These are phyloP conservation scores for Suillus paluster DNA, from an alignment of 768 basidiomycete genomes.

Conservation along the genomic window DNA sequence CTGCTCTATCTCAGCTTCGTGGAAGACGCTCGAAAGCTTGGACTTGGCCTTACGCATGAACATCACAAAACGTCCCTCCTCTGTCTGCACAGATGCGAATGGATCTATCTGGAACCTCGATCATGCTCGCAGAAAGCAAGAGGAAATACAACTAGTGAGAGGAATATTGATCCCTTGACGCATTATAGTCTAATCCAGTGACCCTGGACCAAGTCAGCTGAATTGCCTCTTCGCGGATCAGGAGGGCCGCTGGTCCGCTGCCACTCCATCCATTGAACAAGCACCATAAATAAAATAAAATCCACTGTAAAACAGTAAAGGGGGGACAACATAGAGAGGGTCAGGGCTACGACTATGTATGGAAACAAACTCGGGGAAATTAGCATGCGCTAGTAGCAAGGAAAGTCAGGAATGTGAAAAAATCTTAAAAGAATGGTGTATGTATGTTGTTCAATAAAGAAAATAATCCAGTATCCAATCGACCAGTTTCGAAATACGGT, in stretches of 20 bases:
- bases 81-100: conserved; percentile 87
- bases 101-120: conserved; percentile 67
- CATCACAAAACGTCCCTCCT: conserved; percentile 93
- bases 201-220: background rate
- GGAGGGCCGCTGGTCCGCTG: background rate
- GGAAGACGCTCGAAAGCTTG: background rate
- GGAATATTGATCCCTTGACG: background rate
- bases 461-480: conserved; percentile 7
- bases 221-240: background rate
- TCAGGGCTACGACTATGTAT: conserved; percentile 14
- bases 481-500: background rate
- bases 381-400: conserved; percentile 27
- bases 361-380: conserved; percentile 22
- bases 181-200: background rate
- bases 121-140: conserved; percentile 9
- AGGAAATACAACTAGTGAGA: background rate
- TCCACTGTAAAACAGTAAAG: conserved; percentile 12
- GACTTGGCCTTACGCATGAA: conserved; percentile 65
- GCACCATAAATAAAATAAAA: conserved; percentile 2
- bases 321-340: conserved; percentile 34
- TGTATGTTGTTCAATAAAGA: conserved; percentile 6
- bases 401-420: conserved; percentile 3
- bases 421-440: conserved; percentile 15
- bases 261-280: background rate
- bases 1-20: conserved; percentile 35